Conservation (phyloP, 176 grass and related monocot species). For the Thinopyrum elongatum region DNA sequence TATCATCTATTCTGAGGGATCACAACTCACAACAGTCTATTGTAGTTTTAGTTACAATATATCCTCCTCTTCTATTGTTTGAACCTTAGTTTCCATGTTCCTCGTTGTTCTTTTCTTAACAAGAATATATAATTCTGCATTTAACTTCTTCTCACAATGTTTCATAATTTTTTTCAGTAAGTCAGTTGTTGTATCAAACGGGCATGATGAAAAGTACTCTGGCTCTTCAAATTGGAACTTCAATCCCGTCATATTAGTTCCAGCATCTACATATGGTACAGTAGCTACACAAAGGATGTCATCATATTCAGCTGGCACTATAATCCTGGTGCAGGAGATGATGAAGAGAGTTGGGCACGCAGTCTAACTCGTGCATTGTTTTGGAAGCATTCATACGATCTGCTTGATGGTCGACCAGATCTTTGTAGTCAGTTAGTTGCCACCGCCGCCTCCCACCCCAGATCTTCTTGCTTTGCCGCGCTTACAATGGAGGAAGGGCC, state of each 20-base stretch:
- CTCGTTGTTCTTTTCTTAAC: not conserved
- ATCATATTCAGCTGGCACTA: conserved; percentile 71
- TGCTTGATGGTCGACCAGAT: conserved; percentile 73
- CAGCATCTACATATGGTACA: too few species aligned
- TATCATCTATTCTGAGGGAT: too few species aligned
- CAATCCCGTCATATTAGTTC: too few species aligned
- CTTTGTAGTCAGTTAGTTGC: conserved; percentile 60
- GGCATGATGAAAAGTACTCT: not conserved
- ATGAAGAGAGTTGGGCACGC: conserved; percentile 95
- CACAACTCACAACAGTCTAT: too few species aligned
- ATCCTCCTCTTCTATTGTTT: too few species aligned
- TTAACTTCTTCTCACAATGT: not conserved
- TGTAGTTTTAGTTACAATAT: too few species aligned
- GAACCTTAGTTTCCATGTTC: not conserved
- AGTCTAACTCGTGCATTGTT: conserved; percentile 71
- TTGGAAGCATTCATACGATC: conserved; percentile 80
- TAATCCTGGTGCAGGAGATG: conserved; percentile 88
- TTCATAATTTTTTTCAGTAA: conserved; percentile 2
- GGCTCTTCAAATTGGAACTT: conserved; percentile 48
- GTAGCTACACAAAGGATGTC: too few species aligned
- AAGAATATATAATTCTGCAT: not conserved
- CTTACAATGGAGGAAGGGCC: too few species aligned
- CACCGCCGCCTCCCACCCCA: not conserved
- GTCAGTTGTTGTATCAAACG: conserved; percentile 30
- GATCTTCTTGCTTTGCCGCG: too few species aligned